Evolutionary conservation across 176 grass and related monocot genomes (phyloP), one percentile per base, ranked within the genome.

Genomic region (Musa schizocarpa): DNA sequence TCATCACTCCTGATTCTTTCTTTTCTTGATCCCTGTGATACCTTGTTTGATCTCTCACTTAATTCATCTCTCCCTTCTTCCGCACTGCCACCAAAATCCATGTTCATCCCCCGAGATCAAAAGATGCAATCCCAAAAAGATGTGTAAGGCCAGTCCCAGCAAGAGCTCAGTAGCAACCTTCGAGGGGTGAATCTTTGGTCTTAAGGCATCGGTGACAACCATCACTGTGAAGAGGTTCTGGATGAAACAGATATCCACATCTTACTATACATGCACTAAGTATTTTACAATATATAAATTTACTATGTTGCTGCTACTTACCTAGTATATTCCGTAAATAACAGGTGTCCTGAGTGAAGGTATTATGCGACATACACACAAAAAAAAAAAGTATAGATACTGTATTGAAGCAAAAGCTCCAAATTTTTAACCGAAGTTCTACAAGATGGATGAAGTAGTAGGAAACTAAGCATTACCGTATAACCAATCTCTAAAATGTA

Each of bases 401-500:
- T 21, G 49, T 50, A 52, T 53, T 11, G n/a, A 53, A 11, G 13
- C 54, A 29, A 56, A 58, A 34, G 13, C 20, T 52, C 29, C 7
- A 9, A n/a, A 10, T 48, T 50, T 69, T 70, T 20, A 65, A 65
- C 10, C 13, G 2, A 62, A 62, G 17, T 9, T 62, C 8, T 62
- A 62, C 58, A n/a, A 26, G 23, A 23, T 55, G 52, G 24, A 25
- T 71, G 64, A 69, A 68, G 72, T 11, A 71, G 2, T 67, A 63
- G 81, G 63, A 14, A 61, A 13, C 10, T 61, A 68, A 79, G 55
- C 69, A 24, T 63, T 99, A 99, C 95, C 88, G 11, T 99, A 99
- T 85, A 99, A 81, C 95, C 95, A 99, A 54, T 99, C 95, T 77
- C 82, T 94, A 85, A 99, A 99, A 81, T 99, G 95, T 26, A 76